A percentile compares a stretch with the other conserved stretches of the same genome.
Conservation (phyloP, 768 basidiomycete species). For the Tylopilus vinaceipallidus region DNA sequence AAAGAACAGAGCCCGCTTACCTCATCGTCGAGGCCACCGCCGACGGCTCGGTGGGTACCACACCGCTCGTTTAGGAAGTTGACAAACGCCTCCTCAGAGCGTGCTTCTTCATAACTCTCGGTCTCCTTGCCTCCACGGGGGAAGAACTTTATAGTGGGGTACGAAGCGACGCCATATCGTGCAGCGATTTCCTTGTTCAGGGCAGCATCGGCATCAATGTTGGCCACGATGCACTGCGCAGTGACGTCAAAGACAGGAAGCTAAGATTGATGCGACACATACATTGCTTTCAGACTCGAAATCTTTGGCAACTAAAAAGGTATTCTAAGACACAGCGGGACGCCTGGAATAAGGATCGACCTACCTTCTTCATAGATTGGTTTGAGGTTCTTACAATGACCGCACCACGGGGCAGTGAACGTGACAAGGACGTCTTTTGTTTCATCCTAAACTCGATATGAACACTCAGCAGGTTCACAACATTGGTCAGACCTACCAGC, state of each 20-base stretch:
- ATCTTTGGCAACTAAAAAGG: conserved; percentile 58
- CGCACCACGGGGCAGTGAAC: conserved; percentile 87
- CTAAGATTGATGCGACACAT: conserved; percentile 18
- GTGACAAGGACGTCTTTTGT: conserved; percentile 83
- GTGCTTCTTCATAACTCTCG: conserved; percentile 64
- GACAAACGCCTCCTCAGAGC: conserved; percentile 75
- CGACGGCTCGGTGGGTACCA: conserved; percentile 78
- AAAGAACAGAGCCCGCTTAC: conserved; percentile 34
- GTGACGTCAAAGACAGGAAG: conserved; percentile 2
- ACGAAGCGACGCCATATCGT: conserved; percentile 73
- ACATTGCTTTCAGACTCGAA: conserved; percentile 80
- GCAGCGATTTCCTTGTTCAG: conserved; percentile 68
- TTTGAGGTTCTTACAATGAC: conserved; percentile 92
- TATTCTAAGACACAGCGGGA: conserved; percentile 1
- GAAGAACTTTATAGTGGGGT: conserved; percentile 97
- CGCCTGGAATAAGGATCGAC: not conserved
- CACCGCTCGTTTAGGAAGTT: conserved; percentile 82
- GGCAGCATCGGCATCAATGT: conserved; percentile 85
- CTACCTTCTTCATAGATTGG: conserved; percentile 80
- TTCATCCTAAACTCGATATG: conserved; percentile 42
- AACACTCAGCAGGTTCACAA: not conserved
- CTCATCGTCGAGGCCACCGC: conserved; percentile 74
- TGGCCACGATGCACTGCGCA: conserved; percentile 80
- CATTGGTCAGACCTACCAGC: conserved; percentile 41
- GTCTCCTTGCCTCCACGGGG: conserved; percentile 65